These are phyloP conservation scores for Penicillium bialowiezense DNA, from an alignment of 495 filamentous ascomycete genomes.

Conservation along the genomic window DNA sequence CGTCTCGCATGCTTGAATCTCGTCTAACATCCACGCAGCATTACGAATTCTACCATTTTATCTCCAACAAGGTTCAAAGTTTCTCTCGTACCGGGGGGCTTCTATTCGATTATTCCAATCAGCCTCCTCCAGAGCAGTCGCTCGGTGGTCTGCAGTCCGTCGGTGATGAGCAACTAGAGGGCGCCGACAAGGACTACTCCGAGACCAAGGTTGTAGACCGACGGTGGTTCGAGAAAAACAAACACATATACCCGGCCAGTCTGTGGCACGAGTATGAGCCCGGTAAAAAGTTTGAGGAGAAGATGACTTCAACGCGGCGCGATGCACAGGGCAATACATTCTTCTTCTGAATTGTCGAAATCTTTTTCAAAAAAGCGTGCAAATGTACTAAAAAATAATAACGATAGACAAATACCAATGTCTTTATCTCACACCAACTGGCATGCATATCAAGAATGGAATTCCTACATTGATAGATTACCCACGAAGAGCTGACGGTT, in stretches of 20 bases:
- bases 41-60: constrained; percentile 95
- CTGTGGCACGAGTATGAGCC: constrained; percentile 96
- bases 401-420: constrained; percentile 15
- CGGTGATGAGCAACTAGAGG: constrained; percentile 62
- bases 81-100: constrained; percentile 50
- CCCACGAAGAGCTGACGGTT: too few relatives aligned
- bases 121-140: constrained; percentile 39
- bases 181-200: constrained; percentile 71
- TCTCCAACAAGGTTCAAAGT: constrained; percentile 79
- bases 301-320: constrained; percentile 60
- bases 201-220: constrained; percentile 95
- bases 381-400: constrained; percentile 11
- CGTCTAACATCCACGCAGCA: constrained; percentile 57
- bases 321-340: constrained; percentile 89
- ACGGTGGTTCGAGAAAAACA: constrained; percentile 94
- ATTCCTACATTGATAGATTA: too few relatives aligned
- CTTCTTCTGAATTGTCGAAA: too few relatives aligned
- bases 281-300: constrained; percentile 76
- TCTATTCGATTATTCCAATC: constrained; percentile 76
- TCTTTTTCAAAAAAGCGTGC: too few relatives aligned
- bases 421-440: constrained; percentile 1
- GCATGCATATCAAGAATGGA: too few relatives aligned
- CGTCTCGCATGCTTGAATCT: background rate
- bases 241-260: constrained; percentile 95
- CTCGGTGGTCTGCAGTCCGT: constrained; percentile 43